A percentile compares a stretch with the other conserved stretches of the same genome.
Conservation (phyloP, 1,284 basidiomycete genomes). For the Irpex rosettiformis region DNA sequence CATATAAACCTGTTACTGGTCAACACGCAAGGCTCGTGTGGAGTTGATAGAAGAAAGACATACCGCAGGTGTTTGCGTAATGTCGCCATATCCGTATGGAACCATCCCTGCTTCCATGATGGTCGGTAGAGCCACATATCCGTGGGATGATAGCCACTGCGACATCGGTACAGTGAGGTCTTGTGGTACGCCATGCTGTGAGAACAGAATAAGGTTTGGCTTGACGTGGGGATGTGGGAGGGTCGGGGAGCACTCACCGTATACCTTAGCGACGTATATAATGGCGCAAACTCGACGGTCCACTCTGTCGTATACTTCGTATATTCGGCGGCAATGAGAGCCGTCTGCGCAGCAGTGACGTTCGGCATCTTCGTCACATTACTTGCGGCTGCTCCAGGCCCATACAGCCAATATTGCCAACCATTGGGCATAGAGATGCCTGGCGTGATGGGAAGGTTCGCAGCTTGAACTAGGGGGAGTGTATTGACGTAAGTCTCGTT, state of each 20-base stretch:
- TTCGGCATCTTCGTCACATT: not conserved
- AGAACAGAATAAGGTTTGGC: not conserved
- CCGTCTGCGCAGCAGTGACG: not conserved
- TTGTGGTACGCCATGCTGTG: not conserved
- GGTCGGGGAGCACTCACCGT: not conserved
- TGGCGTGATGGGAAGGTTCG: not conserved
- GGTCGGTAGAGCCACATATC: not conserved
- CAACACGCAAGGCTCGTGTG: not conserved
- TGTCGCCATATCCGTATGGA: conserved; percentile 5
- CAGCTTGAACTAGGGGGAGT: not conserved
- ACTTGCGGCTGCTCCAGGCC: not conserved
- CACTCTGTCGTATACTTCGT: not conserved
- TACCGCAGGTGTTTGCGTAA: not conserved
- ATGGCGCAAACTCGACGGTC: not conserved
- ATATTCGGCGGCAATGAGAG: not conserved
- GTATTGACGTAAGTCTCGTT: not conserved
- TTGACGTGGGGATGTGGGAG: not conserved
- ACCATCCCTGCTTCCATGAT: not conserved
- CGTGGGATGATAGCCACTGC: not conserved
- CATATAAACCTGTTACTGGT: not conserved
- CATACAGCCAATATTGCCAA: not conserved
- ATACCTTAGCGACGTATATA: not conserved
- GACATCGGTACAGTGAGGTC: not conserved
- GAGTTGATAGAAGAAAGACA: not conserved
- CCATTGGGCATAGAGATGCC: not conserved